Evolutionary conservation across 2,329 filamentous ascomycete species (phyloP).

Genomic region (Cladophialophora bantiana): DNA sequence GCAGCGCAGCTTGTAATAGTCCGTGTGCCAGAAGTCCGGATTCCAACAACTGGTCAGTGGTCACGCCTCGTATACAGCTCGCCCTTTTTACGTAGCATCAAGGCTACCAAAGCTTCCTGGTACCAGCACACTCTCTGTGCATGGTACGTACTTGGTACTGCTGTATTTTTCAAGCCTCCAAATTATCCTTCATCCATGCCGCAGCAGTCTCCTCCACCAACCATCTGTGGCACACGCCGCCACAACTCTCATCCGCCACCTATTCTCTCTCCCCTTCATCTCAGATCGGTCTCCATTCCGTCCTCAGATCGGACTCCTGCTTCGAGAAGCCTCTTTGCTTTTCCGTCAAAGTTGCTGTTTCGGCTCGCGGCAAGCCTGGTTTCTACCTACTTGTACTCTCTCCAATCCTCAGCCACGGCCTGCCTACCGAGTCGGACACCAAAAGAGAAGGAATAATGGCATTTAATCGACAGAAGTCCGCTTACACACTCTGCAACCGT

Average conservation of each 20-base stretch:
- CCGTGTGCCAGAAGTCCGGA: slow-evolving; percentile 4
- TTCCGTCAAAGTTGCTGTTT: slow-evolving; percentile 23
- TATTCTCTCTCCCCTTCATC: slow-evolving; percentile 10
- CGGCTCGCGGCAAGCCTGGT: slow-evolving; percentile 28
- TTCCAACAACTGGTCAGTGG: not conserved
- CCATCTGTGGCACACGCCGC: slow-evolving; percentile 1
- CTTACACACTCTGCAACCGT: not conserved
- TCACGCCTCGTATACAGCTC: not conserved
- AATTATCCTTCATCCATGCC: not conserved
- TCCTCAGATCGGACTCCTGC: slow-evolving; percentile 11
- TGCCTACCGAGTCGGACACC: not conserved
- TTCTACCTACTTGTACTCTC: not conserved
- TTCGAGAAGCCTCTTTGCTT: slow-evolving; percentile 31
- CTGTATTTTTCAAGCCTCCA: not conserved
- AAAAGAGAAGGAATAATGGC: not conserved
- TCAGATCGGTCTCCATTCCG: slow-evolving; percentile 14
- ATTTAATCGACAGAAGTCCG: not conserved
- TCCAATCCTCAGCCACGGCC: not conserved
- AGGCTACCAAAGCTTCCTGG: not conserved
- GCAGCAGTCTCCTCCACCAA: slow-evolving; percentile 6
- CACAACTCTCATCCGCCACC: slow-evolving; percentile 8
- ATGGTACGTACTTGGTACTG: slow-evolving; percentile 2
- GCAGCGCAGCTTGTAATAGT: not conserved
- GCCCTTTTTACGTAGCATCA: not conserved
- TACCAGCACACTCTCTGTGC: not conserved